These are phyloP conservation scores for Apiospora aurea DNA, from an alignment of 2,329 filamentous ascomycete species.

Conservation along the genomic window DNA sequence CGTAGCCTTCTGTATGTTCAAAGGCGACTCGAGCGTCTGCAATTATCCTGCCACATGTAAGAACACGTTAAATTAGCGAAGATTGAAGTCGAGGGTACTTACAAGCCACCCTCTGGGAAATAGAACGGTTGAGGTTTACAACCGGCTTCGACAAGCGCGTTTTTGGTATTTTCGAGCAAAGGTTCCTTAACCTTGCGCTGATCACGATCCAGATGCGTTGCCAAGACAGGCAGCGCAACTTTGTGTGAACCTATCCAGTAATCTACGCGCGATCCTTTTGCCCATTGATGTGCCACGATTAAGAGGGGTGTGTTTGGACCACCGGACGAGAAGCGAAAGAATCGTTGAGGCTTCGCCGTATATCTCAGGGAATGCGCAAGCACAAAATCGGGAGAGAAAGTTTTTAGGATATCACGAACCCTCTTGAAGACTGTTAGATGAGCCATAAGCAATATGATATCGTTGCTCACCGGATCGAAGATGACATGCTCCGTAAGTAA, in stretches of 20 bases:
- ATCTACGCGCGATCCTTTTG: neutral
- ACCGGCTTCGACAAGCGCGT: neutral
- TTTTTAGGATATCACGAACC: neutral
- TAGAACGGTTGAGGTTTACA: neutral
- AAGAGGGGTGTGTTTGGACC: neutral
- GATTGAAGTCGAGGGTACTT: neutral
- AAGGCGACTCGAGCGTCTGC: neutral
- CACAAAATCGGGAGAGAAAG: neutral
- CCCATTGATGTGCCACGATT: neutral
- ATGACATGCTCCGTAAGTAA: neutral
- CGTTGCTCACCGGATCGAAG: constrained; percentile 3
- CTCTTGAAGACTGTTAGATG: neutral
- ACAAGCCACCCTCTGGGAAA: constrained; percentile 1
- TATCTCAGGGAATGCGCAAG: neutral
- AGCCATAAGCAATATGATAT: neutral
- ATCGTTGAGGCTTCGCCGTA: neutral
- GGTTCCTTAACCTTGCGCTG: constrained; percentile 1
- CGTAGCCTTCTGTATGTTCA: neutral
- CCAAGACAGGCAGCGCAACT: neutral
- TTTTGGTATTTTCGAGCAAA: neutral
- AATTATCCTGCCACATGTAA: neutral
- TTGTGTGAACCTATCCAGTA: neutral
- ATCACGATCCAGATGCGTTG: neutral
- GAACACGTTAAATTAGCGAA: neutral
- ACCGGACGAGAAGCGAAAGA: neutral